These are phyloP conservation scores for Puccinia brachypodii DNA, from an alignment of 1,284 basidiomycete genomes.

Conservation along the genomic window DNA sequence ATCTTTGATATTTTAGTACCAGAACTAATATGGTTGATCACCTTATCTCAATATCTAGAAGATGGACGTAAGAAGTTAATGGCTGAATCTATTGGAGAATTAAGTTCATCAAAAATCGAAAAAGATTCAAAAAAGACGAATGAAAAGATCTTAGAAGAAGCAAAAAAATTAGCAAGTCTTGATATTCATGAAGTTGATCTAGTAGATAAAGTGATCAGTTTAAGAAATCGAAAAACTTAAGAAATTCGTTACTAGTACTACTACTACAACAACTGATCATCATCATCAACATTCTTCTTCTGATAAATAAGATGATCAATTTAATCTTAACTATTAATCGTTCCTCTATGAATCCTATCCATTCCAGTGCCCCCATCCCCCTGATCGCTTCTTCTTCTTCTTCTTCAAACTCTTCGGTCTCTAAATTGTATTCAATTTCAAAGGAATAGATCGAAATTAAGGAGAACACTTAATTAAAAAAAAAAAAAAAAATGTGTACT, in stretches of 20 bases:
- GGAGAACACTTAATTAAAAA: no score
- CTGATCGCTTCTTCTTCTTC: no score
- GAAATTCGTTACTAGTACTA: neutral
- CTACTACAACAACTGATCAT: no score
- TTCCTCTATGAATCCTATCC: no score
- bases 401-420: no score
- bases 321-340: no score
- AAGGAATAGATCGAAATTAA: no score
- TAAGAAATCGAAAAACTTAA: conserved; percentile 1
- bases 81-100: neutral
- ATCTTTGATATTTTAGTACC: conserved; percentile 45
- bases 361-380: no score
- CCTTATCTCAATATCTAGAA: conserved; percentile 4
- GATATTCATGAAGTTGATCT: conserved; percentile 27
- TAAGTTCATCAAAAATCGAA: neutral
- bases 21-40: conserved; percentile 33
- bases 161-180: conserved; percentile 6
- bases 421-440: no score
- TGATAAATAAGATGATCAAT: no score
- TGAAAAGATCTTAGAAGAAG: conserved; percentile 10
- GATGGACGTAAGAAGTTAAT: conserved; percentile 3
- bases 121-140: neutral
- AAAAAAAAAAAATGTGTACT: no score
- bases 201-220: conserved; percentile 15
- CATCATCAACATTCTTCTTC: no score